A percentile compares a stretch with the other conserved stretches of the same genome.
phyloP scores from a whole-genome alignment of 768 basidiomycete genomes.

The Xerocomus spinulosus region DNA sequence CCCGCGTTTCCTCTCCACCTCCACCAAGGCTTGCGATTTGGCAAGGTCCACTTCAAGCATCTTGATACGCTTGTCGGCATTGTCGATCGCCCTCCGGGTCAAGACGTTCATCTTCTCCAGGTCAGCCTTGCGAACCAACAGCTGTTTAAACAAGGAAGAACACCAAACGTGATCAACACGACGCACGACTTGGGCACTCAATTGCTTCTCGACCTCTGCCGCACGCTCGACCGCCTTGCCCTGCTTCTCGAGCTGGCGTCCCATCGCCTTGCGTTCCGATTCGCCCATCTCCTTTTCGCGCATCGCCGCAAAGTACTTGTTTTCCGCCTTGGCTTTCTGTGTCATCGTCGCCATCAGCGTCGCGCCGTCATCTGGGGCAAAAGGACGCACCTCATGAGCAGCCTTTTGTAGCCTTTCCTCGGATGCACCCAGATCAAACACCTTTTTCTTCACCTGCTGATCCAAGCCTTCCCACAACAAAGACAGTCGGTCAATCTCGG shows the following conservation, averaged over 20 bases:
- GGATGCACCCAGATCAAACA: constrained; percentile 69
- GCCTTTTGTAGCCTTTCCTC: constrained; percentile 70
- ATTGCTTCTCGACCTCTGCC: constrained; percentile 56
- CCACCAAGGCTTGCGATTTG: constrained; percentile 33
- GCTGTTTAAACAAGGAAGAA: background rate
- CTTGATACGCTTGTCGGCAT: constrained; percentile 25
- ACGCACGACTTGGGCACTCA: constrained; percentile 58
- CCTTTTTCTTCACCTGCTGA: constrained; percentile 75
- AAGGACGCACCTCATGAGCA: constrained; percentile 58
- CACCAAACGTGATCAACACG: background rate
- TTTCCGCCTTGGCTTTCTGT: constrained; percentile 94
- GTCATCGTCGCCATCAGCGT: background rate
- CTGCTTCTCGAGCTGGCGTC: constrained; percentile 55
- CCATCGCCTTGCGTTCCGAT: constrained; percentile 62
- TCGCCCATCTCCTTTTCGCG: constrained; percentile 83
- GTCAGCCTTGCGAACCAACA: constrained; percentile 26
- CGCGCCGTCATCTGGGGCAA: background rate
- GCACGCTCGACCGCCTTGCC: constrained; percentile 61
- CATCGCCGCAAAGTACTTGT: constrained; percentile 90
- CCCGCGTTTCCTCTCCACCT: constrained; percentile 36
- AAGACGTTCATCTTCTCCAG: constrained; percentile 44
- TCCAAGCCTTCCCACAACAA: constrained; percentile 84
- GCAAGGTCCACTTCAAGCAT: constrained; percentile 30
- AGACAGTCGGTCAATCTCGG: constrained; percentile 82
- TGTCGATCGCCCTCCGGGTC: constrained; percentile 29